Evolutionary conservation across 169 alveolate genomes (phyloP).

Genomic region (Plasmodium ovale): DNA sequence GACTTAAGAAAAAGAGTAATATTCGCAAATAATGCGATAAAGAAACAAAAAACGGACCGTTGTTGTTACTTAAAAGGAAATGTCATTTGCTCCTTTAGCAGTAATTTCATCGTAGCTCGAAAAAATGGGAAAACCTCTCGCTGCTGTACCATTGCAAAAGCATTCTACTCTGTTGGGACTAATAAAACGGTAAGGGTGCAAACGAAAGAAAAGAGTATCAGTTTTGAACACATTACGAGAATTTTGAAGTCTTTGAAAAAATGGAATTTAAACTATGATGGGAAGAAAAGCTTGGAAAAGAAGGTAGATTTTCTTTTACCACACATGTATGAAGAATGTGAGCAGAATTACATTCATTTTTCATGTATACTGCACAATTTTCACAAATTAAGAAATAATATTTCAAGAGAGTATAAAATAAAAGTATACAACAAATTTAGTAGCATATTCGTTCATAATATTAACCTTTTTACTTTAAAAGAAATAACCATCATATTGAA

Average conservation of each 20-base stretch:
- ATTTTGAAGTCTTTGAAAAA: slow-evolving; percentile 32
- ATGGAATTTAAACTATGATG: not conserved
- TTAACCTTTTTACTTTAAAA: slow-evolving; percentile 25
- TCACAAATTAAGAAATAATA: slow-evolving; percentile 45
- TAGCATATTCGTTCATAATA: slow-evolving; percentile 21
- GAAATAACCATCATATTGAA: slow-evolving; percentile 71
- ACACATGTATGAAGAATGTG: slow-evolving; percentile 59
- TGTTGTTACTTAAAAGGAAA: too few relatives aligned
- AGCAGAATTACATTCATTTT: slow-evolving; percentile 43
- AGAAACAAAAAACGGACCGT: not conserved
- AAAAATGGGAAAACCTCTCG: not conserved
- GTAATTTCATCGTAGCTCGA: not conserved
- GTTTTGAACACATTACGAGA: slow-evolving; percentile 51
- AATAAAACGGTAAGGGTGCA: too few relatives aligned
- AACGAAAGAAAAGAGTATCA: slow-evolving; percentile 5
- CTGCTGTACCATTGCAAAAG: too few relatives aligned
- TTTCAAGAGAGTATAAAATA: slow-evolving; percentile 41
- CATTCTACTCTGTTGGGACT: too few relatives aligned
- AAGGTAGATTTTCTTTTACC: slow-evolving; percentile 40
- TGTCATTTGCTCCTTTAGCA: not conserved
- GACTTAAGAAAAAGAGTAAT: not conserved
- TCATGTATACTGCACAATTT: slow-evolving; percentile 60
- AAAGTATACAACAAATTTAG: slow-evolving; percentile 29
- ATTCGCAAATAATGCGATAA: not conserved
- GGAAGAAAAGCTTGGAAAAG: slow-evolving; percentile 38